Evolutionary conservation across 352 stramenopile genomes (phyloP).

Genomic region (Globisporangium solare): DNA sequence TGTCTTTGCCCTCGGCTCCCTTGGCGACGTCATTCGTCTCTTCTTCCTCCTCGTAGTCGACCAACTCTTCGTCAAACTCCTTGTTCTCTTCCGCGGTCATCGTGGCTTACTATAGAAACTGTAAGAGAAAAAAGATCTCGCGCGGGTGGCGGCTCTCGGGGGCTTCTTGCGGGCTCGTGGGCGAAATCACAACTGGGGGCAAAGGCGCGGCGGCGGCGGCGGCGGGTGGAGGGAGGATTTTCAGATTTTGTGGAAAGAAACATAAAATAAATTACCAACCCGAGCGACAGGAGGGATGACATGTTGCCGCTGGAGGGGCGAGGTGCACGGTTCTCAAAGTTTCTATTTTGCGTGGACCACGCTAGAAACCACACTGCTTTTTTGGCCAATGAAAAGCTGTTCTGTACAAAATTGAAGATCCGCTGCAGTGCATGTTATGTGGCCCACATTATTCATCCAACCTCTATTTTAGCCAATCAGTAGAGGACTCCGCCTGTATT

Average conservation of each 20-base stretch:
- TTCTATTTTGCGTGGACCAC: conserved; percentile 35
- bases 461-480: not conserved
- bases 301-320: conserved; percentile 4
- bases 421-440: no score
- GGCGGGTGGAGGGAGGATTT: not conserved
- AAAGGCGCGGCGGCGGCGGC: conserved; percentile 1
- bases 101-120: conserved; percentile 11
- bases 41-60: conserved; percentile 89
- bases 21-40: conserved; percentile 76
- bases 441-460: no score
- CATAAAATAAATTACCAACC: conserved; percentile 7
- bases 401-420: no score
- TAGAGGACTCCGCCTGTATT: not conserved
- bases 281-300: not conserved
- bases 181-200: conserved; percentile 21
- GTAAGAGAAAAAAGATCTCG: not conserved
- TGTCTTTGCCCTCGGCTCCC: conserved; percentile 77
- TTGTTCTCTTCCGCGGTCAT: conserved; percentile 87
- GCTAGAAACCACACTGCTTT: not conserved
- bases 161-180: conserved; percentile 6
- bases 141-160: conserved; percentile 9
- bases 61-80: conserved; percentile 85
- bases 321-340: conserved; percentile 19
- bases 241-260: conserved; percentile 14
- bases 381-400: not conserved